phyloP scores from a whole-genome alignment of 106 monocot species.

The Gastrodia elata region DNA sequence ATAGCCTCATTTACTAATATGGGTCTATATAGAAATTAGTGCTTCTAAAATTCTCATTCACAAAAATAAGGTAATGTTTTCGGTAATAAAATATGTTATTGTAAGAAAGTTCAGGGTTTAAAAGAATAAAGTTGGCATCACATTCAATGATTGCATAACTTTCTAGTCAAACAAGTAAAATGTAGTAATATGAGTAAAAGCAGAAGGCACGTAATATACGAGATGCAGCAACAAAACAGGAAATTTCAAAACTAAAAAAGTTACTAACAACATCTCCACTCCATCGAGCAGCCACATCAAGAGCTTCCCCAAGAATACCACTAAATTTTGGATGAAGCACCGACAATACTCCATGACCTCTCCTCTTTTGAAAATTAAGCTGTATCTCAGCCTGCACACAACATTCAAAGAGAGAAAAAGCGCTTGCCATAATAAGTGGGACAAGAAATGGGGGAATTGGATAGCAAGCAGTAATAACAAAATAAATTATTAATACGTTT shows the following conservation, averaged over 20 bases:
- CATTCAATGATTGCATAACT: neutral
- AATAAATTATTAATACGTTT: neutral
- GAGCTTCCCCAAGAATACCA: conserved; percentile 91
- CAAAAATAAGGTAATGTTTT: no score
- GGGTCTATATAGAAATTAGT: neutral
- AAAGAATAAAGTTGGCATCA: neutral
- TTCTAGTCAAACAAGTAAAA: neutral
- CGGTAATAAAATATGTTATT: no score
- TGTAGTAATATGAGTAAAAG: neutral
- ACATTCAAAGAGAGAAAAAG: neutral
- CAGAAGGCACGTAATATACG: neutral
- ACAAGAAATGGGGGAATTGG: neutral
- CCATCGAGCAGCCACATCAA: conserved; percentile 96
- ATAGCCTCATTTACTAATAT: no score
- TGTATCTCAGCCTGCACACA: conserved; percentile 77
- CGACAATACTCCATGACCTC: conserved; percentile 82
- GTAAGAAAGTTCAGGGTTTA: neutral
- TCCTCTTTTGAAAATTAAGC: conserved; percentile 93
- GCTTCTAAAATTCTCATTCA: neutral
- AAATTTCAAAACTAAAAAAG: conserved; percentile 7
- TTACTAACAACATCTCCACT: conserved; percentile 97
- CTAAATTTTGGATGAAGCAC: conserved; percentile 96
- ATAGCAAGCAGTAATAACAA: neutral
- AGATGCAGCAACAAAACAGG: neutral
- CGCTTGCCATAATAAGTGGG: neutral